Percentiles rank a stretch among this genome's conserved stretches.
These are phyloP conservation scores for Eimeria brunetti DNA, from an alignment of 169 alveolate species.

Conservation along the genomic window DNA sequence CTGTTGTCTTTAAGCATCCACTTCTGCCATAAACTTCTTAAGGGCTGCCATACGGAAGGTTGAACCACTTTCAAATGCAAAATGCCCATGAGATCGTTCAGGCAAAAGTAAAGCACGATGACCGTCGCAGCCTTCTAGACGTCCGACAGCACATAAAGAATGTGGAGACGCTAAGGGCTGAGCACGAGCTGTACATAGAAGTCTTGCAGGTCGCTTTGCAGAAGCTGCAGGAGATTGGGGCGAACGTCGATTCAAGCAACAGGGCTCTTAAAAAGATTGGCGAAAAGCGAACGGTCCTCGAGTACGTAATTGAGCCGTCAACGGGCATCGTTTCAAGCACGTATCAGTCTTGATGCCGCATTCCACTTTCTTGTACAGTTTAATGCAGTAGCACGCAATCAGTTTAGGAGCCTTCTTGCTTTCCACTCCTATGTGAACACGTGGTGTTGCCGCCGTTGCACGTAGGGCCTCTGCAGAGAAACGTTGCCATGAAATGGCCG, in stretches of 20 bases:
- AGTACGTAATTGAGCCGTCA: constrained; percentile 42
- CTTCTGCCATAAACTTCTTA: neutral
- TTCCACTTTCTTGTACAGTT: neutral
- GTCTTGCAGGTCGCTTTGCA: constrained; percentile 67
- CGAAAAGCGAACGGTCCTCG: constrained; percentile 34
- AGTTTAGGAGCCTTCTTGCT: neutral
- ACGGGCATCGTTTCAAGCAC: neutral
- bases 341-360: neutral
- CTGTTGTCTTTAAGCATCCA: neutral
- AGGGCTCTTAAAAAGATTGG: constrained; percentile 65
- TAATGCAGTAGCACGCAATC: neutral
- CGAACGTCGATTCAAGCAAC: constrained; percentile 50
- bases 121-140: constrained; percentile 31
- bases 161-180: constrained; percentile 84
- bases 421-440: neutral
- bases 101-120: constrained; percentile 60
- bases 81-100: neutral
- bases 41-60: neutral
- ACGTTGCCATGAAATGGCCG: constrained; percentile 85
- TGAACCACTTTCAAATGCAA: neutral
- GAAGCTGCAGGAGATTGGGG: constrained; percentile 39
- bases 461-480: constrained; percentile 73
- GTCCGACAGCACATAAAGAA: constrained; percentile 81
- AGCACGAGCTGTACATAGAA: constrained; percentile 81
- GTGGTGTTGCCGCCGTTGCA: neutral